Base-by-base conservation (phyloP, 495 filamentous ascomycete genomes). In the Lophium mytilinum region DNA sequence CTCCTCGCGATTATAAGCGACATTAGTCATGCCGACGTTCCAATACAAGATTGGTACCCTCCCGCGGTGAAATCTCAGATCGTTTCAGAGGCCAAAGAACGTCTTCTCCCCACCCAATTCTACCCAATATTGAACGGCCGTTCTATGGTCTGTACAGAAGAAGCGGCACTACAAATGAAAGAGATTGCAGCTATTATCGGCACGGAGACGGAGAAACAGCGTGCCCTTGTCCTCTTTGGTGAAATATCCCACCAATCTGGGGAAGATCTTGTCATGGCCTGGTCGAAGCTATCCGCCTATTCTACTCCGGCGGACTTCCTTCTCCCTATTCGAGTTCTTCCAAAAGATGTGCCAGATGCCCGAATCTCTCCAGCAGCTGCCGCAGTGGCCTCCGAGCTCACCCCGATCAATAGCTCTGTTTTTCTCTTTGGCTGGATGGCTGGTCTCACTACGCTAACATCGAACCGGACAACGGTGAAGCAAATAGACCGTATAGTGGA, bases 1-100 rank as follows among this genome's bases (percentile, higher is more conserved):
- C 75, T 89, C 30, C 78, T 89, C 10, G 86, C 84, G 17, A 72
- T 87, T 42, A 79, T 83, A 18, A 86, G 83, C n/a, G 86, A 89
- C 64, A 75, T 89, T 6, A 86, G 83, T 0, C 84, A 88, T 63
- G 66, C 71, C 21, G 72, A 76, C 41, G 73, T 78, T 8, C 62
- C 68, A n/a, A 65, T 74, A 4, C 43, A 69, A 62, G 42, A 59
- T 47, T 74, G 71, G 65, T 78, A 79, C 56, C 80, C 85, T 61
- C 68, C 65, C 52, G 79, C 77, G 15, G 81, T 88, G 33, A 66
- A 73, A 17, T 73, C 78, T n/a, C 85, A 88, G 63, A 83, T 89
- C 50, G 77, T 83, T 57, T 68, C 81, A 21, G 86, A 89, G 68
- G 72, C 72, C 24, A 70, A 79, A 21, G 76, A 83, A 40, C 79